A percentile compares a stretch with the other conserved stretches of the same genome.
These are phyloP conservation scores for Insectozyma bohioensis DNA, from an alignment of 1,139 yeast species.

Conservation along the genomic window DNA sequence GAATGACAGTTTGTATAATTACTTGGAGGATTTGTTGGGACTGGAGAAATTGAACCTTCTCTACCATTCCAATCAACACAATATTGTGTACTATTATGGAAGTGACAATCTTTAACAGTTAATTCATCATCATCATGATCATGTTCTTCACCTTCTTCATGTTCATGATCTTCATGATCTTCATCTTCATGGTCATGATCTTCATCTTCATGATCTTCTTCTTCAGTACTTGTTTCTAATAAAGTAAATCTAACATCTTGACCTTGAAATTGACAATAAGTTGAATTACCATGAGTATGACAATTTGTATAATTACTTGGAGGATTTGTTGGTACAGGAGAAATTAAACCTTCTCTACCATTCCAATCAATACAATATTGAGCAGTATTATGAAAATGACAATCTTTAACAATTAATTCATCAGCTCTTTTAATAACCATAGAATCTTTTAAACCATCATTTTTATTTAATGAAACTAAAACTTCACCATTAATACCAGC, in stretches of 20 bases:
- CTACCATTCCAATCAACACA: constrained; percentile 27
- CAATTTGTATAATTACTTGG: constrained; percentile 28
- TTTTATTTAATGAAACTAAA: too few relatives aligned
- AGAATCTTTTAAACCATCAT: too few relatives aligned
- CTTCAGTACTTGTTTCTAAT: constrained; percentile 6
- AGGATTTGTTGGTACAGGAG: constrained; percentile 27
- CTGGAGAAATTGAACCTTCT: constrained; percentile 31
- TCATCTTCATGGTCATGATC: constrained; percentile 1
- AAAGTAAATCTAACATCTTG: constrained; percentile 24
- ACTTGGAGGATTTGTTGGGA: constrained; percentile 24
- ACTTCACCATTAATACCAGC: not conserved
- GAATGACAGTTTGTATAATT: constrained; percentile 30
- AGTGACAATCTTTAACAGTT: constrained; percentile 27
- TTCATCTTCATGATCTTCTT: constrained; percentile 2
- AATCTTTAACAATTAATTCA: constrained; percentile 18
- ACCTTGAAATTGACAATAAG: constrained; percentile 22
- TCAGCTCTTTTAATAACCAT: too few relatives aligned
- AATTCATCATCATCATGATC: not conserved
- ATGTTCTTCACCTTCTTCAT: not conserved
- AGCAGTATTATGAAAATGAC: constrained; percentile 29
- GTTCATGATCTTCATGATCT: not conserved
- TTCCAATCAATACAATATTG: constrained; percentile 25
- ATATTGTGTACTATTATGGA: constrained; percentile 24
- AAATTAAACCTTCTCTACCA: constrained; percentile 29
- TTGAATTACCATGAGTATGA: constrained; percentile 27